Conservation (phyloP, 2,329 filamentous ascomycete species). For the Trichophaea hybrida region DNA sequence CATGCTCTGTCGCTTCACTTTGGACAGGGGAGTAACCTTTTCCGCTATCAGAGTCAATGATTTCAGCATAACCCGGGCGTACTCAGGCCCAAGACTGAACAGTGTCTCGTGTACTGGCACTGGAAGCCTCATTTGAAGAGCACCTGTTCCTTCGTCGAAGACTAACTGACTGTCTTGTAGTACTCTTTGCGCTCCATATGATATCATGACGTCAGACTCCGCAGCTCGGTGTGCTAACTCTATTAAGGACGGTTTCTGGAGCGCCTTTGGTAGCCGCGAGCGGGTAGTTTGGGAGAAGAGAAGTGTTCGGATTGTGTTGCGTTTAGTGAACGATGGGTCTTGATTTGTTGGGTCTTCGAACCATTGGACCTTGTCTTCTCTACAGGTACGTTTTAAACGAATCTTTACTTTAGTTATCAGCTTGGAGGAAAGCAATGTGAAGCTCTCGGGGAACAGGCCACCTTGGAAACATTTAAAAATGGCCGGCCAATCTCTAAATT, state of each 20-base stretch:
- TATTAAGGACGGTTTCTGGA: slow-evolving; percentile 52
- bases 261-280: slow-evolving; percentile 50
- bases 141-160: neutral
- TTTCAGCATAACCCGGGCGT: neutral
- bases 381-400: slow-evolving; percentile 59
- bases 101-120: neutral
- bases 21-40: neutral
- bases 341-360: slow-evolving; percentile 75
- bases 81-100: neutral
- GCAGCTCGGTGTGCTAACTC: slow-evolving; percentile 43
- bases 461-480: slow-evolving; percentile 22
- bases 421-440: slow-evolving; percentile 34
- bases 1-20: neutral
- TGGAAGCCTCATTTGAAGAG: neutral
- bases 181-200: slow-evolving; percentile 31
- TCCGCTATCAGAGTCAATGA: neutral
- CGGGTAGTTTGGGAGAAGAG: slow-evolving; percentile 37
- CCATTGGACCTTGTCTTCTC: slow-evolving; percentile 53
- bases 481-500: slow-evolving; percentile 29
- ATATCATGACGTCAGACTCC: slow-evolving; percentile 34
- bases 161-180: neutral
- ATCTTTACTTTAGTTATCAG: slow-evolving; percentile 40
- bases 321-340: slow-evolving; percentile 58
- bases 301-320: slow-evolving; percentile 61
- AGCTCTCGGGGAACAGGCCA: slow-evolving; percentile 41